Base-by-base conservation (phyloP, 768 basidiomycete species). In the Pisolithus marmoratus region DNA sequence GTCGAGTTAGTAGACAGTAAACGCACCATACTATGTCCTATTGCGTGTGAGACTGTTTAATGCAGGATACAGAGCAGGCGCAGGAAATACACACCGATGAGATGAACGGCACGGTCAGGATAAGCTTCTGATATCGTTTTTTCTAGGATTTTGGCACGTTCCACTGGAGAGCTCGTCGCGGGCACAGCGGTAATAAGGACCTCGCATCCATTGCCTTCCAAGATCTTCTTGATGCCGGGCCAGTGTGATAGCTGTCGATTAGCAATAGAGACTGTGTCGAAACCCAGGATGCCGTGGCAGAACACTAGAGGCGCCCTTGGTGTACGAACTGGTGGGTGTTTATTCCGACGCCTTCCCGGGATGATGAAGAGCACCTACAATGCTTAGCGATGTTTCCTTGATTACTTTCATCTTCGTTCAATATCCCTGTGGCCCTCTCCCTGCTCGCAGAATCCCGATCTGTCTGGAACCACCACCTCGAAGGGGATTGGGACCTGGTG, bases 131-230 rank as follows among this genome's bases (percentile, higher is more conserved):
- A 83, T 52, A 99, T 89, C 58, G 77, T 82, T 48, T 84, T 74
- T 68, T 89, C 85, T 19, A 99, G 80, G 15, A 94, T 92, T 58
- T 84, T 84, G 2, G 96, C 96, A 49, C 96, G 79, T 58, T 96
- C 90, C 46, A 85, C 72, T 17, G 93, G 89, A 22, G 87, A 87
- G 60, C 89, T 89, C 2, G 92, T 94, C 0, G 93, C 93, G 1
- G 96, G 94, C 0, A 98, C 94, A 12, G 91, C 83, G 0, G 94
- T 93, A 61, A 97, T 89, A 60, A 98, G 79, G 31, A 97, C 89
- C 64, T 98, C 87, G 12, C 80, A 80, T 17, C 93, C 94, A 63
- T 88, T 93, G 34, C 86, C 79, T 61, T 94, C 85, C 7, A 99
- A 76, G 15, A 89, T 92, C 64, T 97, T 91, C 62, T 88, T 86